A percentile compares a stretch with the other conserved stretches of the same genome.
Conservation (phyloP, 257 asterid species). For the Gentiana macrophylla region DNA sequence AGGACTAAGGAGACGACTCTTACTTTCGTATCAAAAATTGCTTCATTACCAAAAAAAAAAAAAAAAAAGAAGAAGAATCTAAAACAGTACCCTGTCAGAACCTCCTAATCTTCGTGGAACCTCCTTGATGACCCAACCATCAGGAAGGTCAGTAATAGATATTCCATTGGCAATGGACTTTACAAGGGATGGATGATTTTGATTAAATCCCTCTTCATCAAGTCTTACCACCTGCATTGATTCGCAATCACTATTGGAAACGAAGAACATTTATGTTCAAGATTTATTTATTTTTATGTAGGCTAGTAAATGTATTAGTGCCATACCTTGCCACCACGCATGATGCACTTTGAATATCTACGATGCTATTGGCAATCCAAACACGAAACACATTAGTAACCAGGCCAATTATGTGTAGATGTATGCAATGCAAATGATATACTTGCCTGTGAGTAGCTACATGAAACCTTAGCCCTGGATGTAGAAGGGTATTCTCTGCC, state of each 20-base stretch:
- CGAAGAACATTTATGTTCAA: background rate
- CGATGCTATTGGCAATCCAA: conserved; percentile 14
- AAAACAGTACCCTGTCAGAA: conserved; percentile 43
- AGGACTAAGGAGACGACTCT: too few relatives aligned
- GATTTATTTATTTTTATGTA: background rate
- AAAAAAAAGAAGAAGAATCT: background rate
- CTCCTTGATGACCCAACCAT: conserved; percentile 75
- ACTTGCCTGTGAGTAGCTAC: conserved; percentile 16
- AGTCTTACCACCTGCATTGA: conserved; percentile 18
- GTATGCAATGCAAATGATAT: background rate
- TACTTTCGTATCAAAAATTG: too few relatives aligned
- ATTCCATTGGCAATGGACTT: conserved; percentile 15
- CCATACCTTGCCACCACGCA: conserved; percentile 50
- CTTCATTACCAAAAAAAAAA: too few relatives aligned
- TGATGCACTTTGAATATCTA: conserved; percentile 27
- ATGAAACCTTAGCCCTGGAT: conserved; percentile 8
- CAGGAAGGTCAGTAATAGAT: conserved; percentile 41
- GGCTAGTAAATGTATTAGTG: background rate
- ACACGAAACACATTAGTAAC: background rate
- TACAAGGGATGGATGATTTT: conserved; percentile 23
- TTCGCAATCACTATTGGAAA: background rate
- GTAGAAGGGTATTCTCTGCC: conserved; percentile 22
- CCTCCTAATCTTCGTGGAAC: conserved; percentile 36
- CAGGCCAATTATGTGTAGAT: background rate
- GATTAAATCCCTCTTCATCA: conserved; percentile 19